phyloP scores from a whole-genome alignment of 1,284 basidiomycete species.

The Apiotrichum mycotoxinovorans region DNA sequence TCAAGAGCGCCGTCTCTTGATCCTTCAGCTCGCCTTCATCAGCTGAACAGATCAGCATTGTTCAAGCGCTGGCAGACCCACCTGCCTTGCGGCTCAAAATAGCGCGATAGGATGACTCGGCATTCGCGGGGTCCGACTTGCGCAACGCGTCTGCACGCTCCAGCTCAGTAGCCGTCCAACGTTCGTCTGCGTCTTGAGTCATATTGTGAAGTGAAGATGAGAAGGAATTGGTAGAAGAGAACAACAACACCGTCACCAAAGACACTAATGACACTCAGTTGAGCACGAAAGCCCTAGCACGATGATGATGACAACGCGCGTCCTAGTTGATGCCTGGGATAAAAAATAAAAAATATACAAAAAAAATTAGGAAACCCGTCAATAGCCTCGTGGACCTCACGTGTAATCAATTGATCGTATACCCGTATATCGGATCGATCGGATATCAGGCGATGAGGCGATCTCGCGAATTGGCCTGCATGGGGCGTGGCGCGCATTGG shows the following conservation, averaged over 20 bases:
- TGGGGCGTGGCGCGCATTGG: no score
- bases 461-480: no score
- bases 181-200: conserved; percentile 21
- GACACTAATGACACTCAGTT: no score
- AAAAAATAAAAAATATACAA: no score
- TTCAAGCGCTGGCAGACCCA: conserved; percentile 4
- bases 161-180: conserved; percentile 25
- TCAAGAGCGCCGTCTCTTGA: conserved; percentile 81
- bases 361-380: no score
- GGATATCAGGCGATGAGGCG: no score
- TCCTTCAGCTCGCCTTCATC: conserved; percentile 65
- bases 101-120: conserved; percentile 38
- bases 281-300: no score
- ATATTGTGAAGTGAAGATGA: conserved; percentile 11
- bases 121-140: conserved; percentile 34
- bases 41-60: conserved; percentile 14
- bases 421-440: no score
- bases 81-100: conserved; percentile 38
- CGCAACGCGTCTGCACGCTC: conserved; percentile 30
- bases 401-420: no score
- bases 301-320: no score
- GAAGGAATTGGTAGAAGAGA: neutral
- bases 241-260: neutral
- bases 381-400: no score
- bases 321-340: no score